Percentiles rank a stretch among this genome's conserved stretches.
phyloP scores from a whole-genome alignment of 2,329 filamentous ascomycete genomes.

The Tothia fuscella region DNA sequence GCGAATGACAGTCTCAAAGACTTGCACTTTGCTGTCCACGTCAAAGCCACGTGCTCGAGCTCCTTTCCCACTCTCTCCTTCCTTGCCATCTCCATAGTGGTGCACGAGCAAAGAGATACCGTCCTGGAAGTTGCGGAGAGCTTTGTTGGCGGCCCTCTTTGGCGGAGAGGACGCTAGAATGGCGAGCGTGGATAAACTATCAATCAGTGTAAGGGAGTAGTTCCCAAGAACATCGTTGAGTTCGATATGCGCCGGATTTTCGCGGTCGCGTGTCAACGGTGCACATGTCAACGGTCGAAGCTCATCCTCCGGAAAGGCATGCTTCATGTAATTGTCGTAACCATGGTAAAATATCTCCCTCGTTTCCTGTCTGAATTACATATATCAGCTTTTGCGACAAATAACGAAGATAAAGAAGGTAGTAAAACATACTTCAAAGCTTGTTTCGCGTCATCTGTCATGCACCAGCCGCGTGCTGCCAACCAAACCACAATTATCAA shows the following conservation, averaged over 20 bases:
- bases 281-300: constrained; percentile 75
- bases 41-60: constrained; percentile 72
- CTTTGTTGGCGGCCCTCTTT: constrained; percentile 15
- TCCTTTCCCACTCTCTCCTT: constrained; percentile 56
- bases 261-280: constrained; percentile 71
- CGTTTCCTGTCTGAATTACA: constrained; percentile 32
- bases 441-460: constrained; percentile 31
- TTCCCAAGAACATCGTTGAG: constrained; percentile 94
- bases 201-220: constrained; percentile 90
- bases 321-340: constrained; percentile 84
- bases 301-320: constrained; percentile 95
- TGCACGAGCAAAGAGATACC: constrained; percentile 64
- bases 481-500: not conserved
- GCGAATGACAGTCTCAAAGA: constrained; percentile 95
- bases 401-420: not conserved
- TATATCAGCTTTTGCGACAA: not conserved
- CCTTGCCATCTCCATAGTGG: constrained; percentile 76
- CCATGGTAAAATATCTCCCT: constrained; percentile 88
- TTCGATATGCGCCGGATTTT: constrained; percentile 68
- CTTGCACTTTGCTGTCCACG: constrained; percentile 93
- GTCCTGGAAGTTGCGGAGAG: constrained; percentile 54
- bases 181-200: constrained; percentile 86
- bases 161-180: constrained; percentile 71
- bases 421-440: constrained; percentile 23
- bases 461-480: constrained; percentile 26